These are phyloP conservation scores for Podospora appendiculata DNA, from an alignment of 495 filamentous ascomycete genomes.

Conservation along the genomic window DNA sequence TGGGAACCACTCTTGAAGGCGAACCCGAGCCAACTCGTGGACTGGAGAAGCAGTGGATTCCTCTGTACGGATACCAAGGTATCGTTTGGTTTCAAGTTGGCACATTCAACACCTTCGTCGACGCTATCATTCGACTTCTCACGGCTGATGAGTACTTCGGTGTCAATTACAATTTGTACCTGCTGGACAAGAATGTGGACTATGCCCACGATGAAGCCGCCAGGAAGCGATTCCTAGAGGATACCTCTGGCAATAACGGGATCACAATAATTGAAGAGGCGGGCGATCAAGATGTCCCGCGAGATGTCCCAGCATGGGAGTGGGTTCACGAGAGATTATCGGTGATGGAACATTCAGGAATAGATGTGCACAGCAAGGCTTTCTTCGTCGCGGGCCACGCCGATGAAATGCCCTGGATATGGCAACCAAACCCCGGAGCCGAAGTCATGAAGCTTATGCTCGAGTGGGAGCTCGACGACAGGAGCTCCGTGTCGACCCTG, in stretches of 20 bases:
- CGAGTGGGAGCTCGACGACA: slow-evolving; percentile 5
- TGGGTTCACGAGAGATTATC: too few species aligned
- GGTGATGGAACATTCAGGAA: too few species aligned
- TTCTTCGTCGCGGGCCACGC: slow-evolving; percentile 11
- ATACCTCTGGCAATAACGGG: too few species aligned
- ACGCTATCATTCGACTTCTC: slow-evolving; percentile 23
- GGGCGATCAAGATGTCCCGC: too few species aligned
- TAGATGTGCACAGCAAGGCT: background rate
- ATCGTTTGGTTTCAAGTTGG: slow-evolving; percentile 15
- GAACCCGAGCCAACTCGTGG: background rate
- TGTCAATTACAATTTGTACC: slow-evolving; percentile 12
- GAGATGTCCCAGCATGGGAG: too few species aligned
- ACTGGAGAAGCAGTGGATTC: background rate
- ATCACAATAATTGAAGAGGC: too few species aligned
- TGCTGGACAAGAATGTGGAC: slow-evolving; percentile 9
- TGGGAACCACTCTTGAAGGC: background rate
- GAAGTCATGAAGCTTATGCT: slow-evolving; percentile 10
- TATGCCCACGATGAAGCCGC: background rate
- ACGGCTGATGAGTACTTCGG: slow-evolving; percentile 16
- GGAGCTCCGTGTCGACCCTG: background rate
- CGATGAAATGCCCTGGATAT: slow-evolving; percentile 11
- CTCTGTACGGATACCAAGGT: slow-evolving; percentile 22
- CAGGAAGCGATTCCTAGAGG: background rate
- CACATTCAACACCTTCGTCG: slow-evolving; percentile 17
- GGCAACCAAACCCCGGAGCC: slow-evolving; percentile 7